Percentiles rank a stretch among this genome's conserved stretches.
Evolutionary conservation across 805 yeast genomes (phyloP).

Genomic region (Debaryomyces prosopidis): DNA sequence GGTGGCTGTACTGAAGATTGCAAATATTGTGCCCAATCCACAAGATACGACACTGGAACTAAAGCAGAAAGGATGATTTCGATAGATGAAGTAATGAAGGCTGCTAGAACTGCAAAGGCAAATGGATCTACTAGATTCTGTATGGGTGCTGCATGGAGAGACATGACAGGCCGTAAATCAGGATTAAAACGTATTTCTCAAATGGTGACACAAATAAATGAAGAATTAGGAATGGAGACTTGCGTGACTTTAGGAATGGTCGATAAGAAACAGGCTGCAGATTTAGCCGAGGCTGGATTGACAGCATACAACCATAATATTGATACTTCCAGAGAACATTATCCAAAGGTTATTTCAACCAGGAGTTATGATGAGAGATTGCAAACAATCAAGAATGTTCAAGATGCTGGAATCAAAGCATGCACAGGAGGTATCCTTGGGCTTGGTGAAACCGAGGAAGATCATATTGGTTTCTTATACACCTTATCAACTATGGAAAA

Average conservation of each 20-base stretch:
- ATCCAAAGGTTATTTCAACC: slow-evolving; percentile 70
- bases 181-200: slow-evolving; percentile 61
- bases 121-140: slow-evolving; percentile 80
- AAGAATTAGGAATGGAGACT: slow-evolving; percentile 66
- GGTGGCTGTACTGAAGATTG: slow-evolving; percentile 87
- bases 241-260: slow-evolving; percentile 85
- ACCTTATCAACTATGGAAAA: slow-evolving; percentile 65
- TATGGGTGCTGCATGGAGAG: slow-evolving; percentile 89
- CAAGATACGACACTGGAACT: slow-evolving; percentile 68
- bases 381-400: slow-evolving; percentile 63
- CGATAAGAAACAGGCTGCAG: slow-evolving; percentile 58
- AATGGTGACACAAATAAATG: slow-evolving; percentile 64
- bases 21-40: slow-evolving; percentile 77
- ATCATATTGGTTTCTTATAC: slow-evolving; percentile 66
- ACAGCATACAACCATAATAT: slow-evolving; percentile 83
- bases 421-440: slow-evolving; percentile 84
- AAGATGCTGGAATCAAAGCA: slow-evolving; percentile 61
- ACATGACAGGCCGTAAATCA: slow-evolving; percentile 74
- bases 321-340: slow-evolving; percentile 77
- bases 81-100: slow-evolving; percentile 61
- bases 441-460: slow-evolving; percentile 71
- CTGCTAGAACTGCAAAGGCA: slow-evolving; percentile 62
- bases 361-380: slow-evolving; percentile 72
- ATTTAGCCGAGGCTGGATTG: slow-evolving; percentile 64
- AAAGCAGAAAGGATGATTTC: slow-evolving; percentile 64